Conservation (phyloP, 2,329 filamentous ascomycete genomes). For the Fusarium fujikuroi region DNA sequence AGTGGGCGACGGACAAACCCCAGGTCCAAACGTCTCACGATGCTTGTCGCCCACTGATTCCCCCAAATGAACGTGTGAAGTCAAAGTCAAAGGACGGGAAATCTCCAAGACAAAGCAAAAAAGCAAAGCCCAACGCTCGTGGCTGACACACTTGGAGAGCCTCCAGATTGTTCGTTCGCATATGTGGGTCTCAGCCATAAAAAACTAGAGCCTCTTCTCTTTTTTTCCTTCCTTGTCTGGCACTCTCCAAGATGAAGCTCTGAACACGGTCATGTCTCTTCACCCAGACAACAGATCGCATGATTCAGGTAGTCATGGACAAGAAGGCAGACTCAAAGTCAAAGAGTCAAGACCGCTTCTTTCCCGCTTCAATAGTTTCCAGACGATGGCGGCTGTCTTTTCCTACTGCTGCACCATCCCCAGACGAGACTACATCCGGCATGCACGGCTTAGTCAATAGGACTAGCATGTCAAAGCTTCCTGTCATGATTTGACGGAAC, state of each 20-base stretch:
- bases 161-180: slow-evolving; percentile 21
- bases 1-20: slow-evolving; percentile 3
- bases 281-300: slow-evolving; percentile 1
- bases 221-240: not conserved
- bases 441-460: slow-evolving; percentile 24
- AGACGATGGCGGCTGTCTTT: slow-evolving; percentile 33
- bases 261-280: slow-evolving; percentile 12
- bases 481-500: slow-evolving; percentile 16
- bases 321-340: not conserved
- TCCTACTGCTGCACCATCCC: slow-evolving; percentile 16
- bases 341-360: slow-evolving; percentile 22
- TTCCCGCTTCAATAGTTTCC: slow-evolving; percentile 13
- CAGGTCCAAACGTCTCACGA: slow-evolving; percentile 36
- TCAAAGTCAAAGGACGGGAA: not conserved
- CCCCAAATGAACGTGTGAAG: not conserved
- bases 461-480: slow-evolving; percentile 26
- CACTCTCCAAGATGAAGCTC: slow-evolving; percentile 28
- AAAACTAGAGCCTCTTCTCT: not conserved
- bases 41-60: slow-evolving; percentile 9
- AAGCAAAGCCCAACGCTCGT: slow-evolving; percentile 29
- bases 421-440: slow-evolving; percentile 24
- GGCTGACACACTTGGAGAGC: slow-evolving; percentile 30
- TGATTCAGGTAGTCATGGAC: slow-evolving; percentile 6
- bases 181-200: slow-evolving; percentile 6
- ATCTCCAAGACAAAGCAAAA: slow-evolving; percentile 7